Base-by-base conservation (phyloP, 75 land plant genomes). In the Pinus taeda region DNA sequence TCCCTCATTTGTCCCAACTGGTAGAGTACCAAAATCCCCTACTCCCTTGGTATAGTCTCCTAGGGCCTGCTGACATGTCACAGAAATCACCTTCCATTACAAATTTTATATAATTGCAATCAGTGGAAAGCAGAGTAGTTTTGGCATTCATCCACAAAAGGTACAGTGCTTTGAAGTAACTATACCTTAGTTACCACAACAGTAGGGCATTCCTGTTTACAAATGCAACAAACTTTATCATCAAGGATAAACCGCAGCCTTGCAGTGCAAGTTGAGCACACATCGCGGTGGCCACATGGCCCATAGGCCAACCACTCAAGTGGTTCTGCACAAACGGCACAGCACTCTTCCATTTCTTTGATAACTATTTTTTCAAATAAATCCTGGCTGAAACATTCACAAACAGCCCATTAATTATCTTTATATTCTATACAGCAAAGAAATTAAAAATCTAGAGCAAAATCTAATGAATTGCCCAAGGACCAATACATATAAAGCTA, bases 301-400 rank as follows among this genome's bases (percentile, higher is more conserved):
- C 99, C 99, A 83, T 95, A 97, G n/a, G 93, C 93, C 11, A 97
- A 90, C 98, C 95, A 97, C 74, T 93, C 90, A 17, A 97, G 84
- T 14, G 93, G 79, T 64, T 92, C 98, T 58, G 98, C 99, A 74
- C 99, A 97, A 30, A 97, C 99, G 2, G 96, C 98, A 77, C 99
- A 97, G 74, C 93, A 89, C 60, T 95, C 99, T 79, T 97, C 99
- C 99, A 97, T 97, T 73, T 49, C 55, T 49, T 49, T 49, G 55
- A 49, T 49, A 9, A 49, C 55, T 49, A 11, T 49, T 49, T 49
- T 49, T 9, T 49, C 55, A 49, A 49, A 49, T 9, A 49, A 49
- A 49, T 49, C 55, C 55, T 49, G 2, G 55, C 55, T 9, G 55
- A 9, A 49, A 49, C 55, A 49, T 49, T 49, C 55, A 49, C 55